Evolutionary conservation across 306 rosid genomes (phyloP).

Genomic region (Abrus pulchellus): DNA sequence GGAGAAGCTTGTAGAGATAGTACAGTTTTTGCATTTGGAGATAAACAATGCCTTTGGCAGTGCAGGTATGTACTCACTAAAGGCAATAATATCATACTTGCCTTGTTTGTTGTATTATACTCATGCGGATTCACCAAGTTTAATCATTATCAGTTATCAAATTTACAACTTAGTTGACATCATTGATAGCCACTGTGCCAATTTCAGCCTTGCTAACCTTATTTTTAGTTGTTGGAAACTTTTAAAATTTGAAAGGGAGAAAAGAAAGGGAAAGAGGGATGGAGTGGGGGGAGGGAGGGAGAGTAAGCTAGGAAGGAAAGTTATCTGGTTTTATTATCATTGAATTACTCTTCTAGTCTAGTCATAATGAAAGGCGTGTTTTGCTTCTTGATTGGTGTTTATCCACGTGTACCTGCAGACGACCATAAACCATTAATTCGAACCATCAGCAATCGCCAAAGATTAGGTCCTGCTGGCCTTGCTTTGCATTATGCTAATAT

Average conservation of each 20-base stretch:
- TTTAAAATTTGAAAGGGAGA: constrained; percentile 23
- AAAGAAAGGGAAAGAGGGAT: neutral
- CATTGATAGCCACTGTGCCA: constrained; percentile 23
- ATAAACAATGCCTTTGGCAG: constrained; percentile 65
- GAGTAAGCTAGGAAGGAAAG: neutral
- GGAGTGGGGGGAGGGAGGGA: neutral
- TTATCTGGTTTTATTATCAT: constrained; percentile 31
- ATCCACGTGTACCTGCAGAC: constrained; percentile 59
- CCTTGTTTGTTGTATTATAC: constrained; percentile 16
- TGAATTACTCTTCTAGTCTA: constrained; percentile 23
- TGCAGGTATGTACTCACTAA: constrained; percentile 61
- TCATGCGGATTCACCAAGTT: constrained; percentile 13
- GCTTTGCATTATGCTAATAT: constrained; percentile 79
- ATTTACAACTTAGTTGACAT: constrained; percentile 11
- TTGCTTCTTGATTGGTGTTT: constrained; percentile 30
- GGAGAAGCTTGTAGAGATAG: constrained; percentile 89
- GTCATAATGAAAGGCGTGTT: constrained; percentile 33
- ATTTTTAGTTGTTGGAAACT: constrained; percentile 11
- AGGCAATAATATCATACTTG: constrained; percentile 29
- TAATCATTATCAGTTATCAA: constrained; percentile 1
- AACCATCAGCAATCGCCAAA: constrained; percentile 55
- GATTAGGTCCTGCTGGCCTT: constrained; percentile 90
- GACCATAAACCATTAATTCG: constrained; percentile 54
- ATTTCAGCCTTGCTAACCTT: constrained; percentile 23
- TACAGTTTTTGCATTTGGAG: constrained; percentile 79